Evolutionary conservation across 2,329 filamentous ascomycete species (phyloP), one percentile per base, ranked within the genome.

Genomic region (Huntiella bhutanensis): DNA sequence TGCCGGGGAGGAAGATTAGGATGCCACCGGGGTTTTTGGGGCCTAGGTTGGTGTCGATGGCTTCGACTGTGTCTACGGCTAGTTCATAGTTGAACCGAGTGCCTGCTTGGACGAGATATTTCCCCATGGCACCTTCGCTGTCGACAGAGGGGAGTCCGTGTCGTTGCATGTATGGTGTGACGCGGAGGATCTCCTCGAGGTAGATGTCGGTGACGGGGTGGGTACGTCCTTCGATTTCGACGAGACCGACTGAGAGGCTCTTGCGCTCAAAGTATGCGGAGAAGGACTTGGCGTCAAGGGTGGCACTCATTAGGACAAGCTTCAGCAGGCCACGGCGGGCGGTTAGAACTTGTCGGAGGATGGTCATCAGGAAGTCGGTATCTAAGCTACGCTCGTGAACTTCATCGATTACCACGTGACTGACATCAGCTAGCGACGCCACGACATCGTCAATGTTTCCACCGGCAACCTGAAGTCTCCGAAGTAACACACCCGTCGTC

Each of bases 381-480:
- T 96, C 91, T 7, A 98, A 67, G 62, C 84, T 93, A 46, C 88
- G 77, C 61, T 98, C 88, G 63, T 98, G 88, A 3, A 96, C 88
- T 61, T 98, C 88, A 58, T 98, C 88, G 39, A 96, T 86, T 13
- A 96, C 82, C 5, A 98, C 76, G 58, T 98, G 91, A 54, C 83
- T 95, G 51, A 98, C 80, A 60, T 95, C 84, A 4, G 83, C 82
- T 41, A 98, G 63, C 35, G 86, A 84, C 15, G 80, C 73, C 45
- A 83, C 73, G 1, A 94, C 77, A 56, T 93, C 84, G 17, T 87
- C 80, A 10, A 80, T 75, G 28, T 75, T 73, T 16, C 41, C 45
- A 13, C 48, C 48, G 5, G 48, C 48, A 11, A 45, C 45, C 61
- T 98, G 91, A n/a, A 98, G 69, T 10, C 87, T 77, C 51, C 91